Base-by-base conservation (phyloP, 2,329 filamentous ascomycete genomes). In the Cladobotryum protrusum region DNA sequence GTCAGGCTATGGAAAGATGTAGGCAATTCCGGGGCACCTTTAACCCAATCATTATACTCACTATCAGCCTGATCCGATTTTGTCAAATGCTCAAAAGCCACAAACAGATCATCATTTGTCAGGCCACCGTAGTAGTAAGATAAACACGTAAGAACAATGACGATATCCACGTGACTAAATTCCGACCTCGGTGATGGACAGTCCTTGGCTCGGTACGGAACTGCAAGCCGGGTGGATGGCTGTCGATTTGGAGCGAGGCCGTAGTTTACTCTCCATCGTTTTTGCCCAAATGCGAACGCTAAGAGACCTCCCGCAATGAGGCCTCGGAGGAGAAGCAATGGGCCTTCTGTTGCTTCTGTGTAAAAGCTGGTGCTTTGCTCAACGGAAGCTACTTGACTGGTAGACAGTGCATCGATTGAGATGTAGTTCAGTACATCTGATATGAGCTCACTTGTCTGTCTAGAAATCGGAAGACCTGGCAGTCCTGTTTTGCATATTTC, bases 191-290 rank as follows among this genome's bases (percentile, higher is more conserved):
- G 62, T 0, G 76, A 69, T 0, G 81, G 82, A 3, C 56, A 73
- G 45, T 82, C 81, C 49, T 85, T 85, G 0, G 79, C 80, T 8
- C 70, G 69, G 54, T 75, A 86, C 0, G 81, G 83, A 0, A 86
- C 78, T 0, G 77, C 76, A 0, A 85, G 69, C 45, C 61, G 67
- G 0, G 74, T 78, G 1, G 50, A 43, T 0, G 72, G 74, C 0
- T 56, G 54, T 2, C 79, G 62, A 1, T 53, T 57, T 0, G 57
- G 52, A 56, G 81, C 74, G 0, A 78, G 67, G 0, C 85, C 83
- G 52, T 83, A 88, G 48, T 86, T 76, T 0, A 88, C 83, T 3
- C 77, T 66, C 79, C 80, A 88, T 1, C 83, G 68, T 56, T 86
- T 87, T 13, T 75, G 63, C 0, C 66, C 62, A 0, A 87, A 64